These are phyloP conservation scores for Fusarium temperatum DNA, from an alignment of 2,329 filamentous ascomycete genomes.

Conservation along the genomic window DNA sequence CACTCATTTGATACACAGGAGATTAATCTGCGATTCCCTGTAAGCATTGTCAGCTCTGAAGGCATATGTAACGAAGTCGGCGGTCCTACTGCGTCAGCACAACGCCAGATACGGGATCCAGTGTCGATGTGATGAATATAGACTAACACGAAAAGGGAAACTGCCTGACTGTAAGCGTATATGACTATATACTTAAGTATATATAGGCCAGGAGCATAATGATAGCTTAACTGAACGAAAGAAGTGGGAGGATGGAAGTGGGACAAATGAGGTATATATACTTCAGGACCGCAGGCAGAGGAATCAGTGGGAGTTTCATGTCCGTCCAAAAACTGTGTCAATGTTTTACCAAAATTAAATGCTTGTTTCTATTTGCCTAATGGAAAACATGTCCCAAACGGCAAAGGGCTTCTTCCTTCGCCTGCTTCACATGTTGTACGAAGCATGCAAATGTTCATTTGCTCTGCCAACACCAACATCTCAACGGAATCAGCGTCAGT, in stretches of 20 bases:
- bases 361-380: accelerated
- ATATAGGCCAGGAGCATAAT: too few species aligned
- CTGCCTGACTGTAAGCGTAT: accelerated
- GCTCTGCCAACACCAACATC: neutral
- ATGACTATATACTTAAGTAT: too few species aligned
- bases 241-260: neutral
- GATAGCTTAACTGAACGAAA: neutral
- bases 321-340: neutral
- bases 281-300: neutral
- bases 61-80: neutral
- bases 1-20: too few species aligned
- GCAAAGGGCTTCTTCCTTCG: neutral
- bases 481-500: neutral
- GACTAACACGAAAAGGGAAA: accelerated
- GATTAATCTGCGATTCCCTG: neutral
- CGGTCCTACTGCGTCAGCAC: neutral
- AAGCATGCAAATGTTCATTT: neutral
- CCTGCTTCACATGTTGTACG: neutral
- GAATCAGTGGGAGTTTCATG: neutral
- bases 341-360: accelerated
- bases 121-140: neutral
- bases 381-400: neutral
- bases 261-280: neutral
- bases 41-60: neutral
- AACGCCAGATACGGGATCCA: neutral